phyloP scores from a whole-genome alignment of 2,329 filamentous ascomycete genomes.

The Penicillium polonicum region DNA sequence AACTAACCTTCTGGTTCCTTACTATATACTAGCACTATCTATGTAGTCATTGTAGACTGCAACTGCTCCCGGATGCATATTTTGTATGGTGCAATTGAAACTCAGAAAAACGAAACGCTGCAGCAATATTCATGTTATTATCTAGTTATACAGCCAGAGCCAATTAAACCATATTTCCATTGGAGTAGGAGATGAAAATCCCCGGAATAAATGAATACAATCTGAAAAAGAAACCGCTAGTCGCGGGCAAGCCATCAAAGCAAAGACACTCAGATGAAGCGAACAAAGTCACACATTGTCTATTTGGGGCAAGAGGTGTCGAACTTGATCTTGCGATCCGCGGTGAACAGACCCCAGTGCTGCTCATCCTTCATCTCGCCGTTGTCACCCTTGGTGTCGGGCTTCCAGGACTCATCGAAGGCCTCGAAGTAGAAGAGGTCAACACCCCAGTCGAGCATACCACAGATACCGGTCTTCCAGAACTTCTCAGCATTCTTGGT shows the following conservation, averaged over 20 bases:
- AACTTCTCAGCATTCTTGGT: slow-evolving; percentile 59
- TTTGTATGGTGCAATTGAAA: not conserved
- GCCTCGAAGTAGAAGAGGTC: slow-evolving; percentile 74
- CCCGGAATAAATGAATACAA: slow-evolving; percentile 16
- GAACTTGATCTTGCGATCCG: slow-evolving; percentile 60
- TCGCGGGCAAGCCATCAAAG: not conserved
- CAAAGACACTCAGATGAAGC: not conserved
- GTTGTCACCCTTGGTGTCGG: slow-evolving; percentile 60
- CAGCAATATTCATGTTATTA: not conserved
- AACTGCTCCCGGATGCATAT: not conserved
- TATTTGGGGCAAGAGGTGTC: slow-evolving; percentile 45
- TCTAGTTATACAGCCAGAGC: not conserved
- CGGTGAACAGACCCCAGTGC: slow-evolving; percentile 67
- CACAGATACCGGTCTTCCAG: slow-evolving; percentile 63
- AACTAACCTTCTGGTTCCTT: too few species aligned
- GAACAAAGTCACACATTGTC: slow-evolving; percentile 2
- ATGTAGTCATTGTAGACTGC: too few species aligned
- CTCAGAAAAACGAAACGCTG: too few species aligned
- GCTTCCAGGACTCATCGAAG: slow-evolving; percentile 72
- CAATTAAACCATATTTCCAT: slow-evolving; percentile 8
- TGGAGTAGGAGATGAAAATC: not conserved
- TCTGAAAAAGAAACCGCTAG: slow-evolving; percentile 6
- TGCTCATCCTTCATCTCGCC: slow-evolving; percentile 63
- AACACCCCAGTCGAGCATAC: slow-evolving; percentile 62
- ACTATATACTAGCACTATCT: too few species aligned